Conservation (phyloP, 2,329 filamentous ascomycete genomes). For the Colletotrichum eremochloae region DNA sequence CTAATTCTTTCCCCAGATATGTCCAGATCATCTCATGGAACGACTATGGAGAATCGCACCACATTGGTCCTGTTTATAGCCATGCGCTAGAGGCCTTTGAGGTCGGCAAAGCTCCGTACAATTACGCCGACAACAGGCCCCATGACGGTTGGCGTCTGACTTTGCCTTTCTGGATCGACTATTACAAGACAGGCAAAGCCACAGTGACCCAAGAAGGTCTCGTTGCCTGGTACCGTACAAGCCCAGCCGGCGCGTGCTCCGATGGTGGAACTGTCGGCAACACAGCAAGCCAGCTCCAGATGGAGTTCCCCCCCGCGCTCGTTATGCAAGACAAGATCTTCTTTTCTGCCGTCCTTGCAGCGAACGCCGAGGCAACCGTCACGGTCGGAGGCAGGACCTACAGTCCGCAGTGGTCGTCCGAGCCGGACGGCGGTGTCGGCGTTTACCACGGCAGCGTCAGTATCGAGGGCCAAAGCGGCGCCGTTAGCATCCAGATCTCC, state of each 20-base stretch:
- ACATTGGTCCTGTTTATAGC: conserved; percentile 60
- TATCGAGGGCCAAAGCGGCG: too few species aligned
- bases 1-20: too few species aligned
- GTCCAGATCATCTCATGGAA: conserved; percentile 56
- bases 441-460: conserved; percentile 49
- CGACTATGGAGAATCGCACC: conserved; percentile 68
- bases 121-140: conserved; percentile 56
- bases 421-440: conserved; percentile 39
- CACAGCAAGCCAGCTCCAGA: conserved; percentile 46
- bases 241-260: conserved; percentile 44
- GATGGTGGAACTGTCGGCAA: conserved; percentile 50
- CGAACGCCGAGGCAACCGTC: conserved; percentile 45
- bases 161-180: conserved; percentile 61
- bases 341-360: conserved; percentile 40
- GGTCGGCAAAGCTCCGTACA: conserved; percentile 53
- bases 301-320: conserved; percentile 38
- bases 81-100: conserved; percentile 42
- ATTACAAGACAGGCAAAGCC: conserved; percentile 58
- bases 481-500: too few species aligned
- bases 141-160: conserved; percentile 64
- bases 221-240: conserved; percentile 50
- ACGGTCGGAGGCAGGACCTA: conserved; percentile 43
- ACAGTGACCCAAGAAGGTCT: conserved; percentile 48
- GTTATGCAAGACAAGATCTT: conserved; percentile 45
- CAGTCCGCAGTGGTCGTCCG: not conserved